Evolutionary conservation across 345 rosid genomes (phyloP), one percentile per base, ranked within the genome.

Genomic region (Cardamine occulta): DNA sequence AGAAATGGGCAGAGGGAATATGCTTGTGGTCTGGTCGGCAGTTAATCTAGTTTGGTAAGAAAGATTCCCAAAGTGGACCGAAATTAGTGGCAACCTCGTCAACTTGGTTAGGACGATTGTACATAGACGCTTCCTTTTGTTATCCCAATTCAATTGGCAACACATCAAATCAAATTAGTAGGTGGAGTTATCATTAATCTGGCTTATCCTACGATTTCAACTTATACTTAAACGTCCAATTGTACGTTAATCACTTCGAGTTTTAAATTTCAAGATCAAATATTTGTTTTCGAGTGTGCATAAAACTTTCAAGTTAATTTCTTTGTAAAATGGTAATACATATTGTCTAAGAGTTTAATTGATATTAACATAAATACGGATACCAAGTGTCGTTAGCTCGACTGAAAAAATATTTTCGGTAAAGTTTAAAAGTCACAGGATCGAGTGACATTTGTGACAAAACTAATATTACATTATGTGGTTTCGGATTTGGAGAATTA

Each of bases 41-140:
- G 80, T 78, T 72, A 78, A 72, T 59, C 49, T 78, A 66, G 81
- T 78, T 72, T 72, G 81, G 81, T 78, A 58, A 66, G 76, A 77
- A 77, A 78, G 77, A 72, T 78, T 72, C 81, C 23, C 8, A 6
- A 10, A 49, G 49, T 72, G 48, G 77, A 66, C 23, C 48, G 57
- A 47, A 29, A 48, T 57, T 57, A 56, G 74, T 72, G 77, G 69
- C 58, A 47, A 12, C 68, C 68, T 64, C 64, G 63, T 63, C 63
- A 59, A 40, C 68, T 44, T 37, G 40, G 31, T 63, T 32, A 55
- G 28, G 48, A 68, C 75, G 28, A 49, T 67, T 49, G 64, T 53
- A 61, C 72, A 13, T 7, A 63, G 56, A 71, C 48, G 12, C 59
- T 71, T 57, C 66, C 51, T 40, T n/a, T 31, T 13, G 7, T 44